phyloP scores from a whole-genome alignment of 2,329 filamentous ascomycete genomes.

The Venturia nashicola region DNA sequence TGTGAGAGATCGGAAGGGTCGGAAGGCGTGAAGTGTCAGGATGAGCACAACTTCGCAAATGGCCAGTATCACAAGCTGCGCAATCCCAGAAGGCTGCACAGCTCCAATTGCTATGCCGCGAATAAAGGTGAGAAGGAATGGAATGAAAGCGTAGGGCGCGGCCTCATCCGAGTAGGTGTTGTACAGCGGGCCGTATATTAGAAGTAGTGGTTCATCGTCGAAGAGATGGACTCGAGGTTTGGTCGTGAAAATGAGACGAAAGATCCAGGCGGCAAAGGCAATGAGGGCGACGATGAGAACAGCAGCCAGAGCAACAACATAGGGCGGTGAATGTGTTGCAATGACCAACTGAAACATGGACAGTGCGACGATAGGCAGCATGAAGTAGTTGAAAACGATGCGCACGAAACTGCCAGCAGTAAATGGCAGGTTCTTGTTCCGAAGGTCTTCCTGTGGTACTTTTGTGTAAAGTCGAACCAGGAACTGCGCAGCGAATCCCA shows the following conservation, averaged over 20 bases:
- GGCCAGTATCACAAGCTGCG: constrained; percentile 81
- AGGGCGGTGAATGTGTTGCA: constrained; percentile 52
- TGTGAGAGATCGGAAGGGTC: constrained; percentile 78
- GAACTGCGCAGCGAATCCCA: constrained; percentile 69
- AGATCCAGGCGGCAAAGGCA: constrained; percentile 63
- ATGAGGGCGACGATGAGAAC: constrained; percentile 62
- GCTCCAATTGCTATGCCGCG: constrained; percentile 86
- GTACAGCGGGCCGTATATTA: constrained; percentile 86
- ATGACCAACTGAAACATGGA: constrained; percentile 88
- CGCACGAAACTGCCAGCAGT: constrained; percentile 48
- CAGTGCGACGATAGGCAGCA: constrained; percentile 73
- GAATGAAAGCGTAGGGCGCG: constrained; percentile 78
- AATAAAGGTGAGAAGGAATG: constrained; percentile 71
- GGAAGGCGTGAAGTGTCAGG: constrained; percentile 76
- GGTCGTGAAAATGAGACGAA: constrained; percentile 67
- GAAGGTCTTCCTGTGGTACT: constrained; percentile 72
- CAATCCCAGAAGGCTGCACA: constrained; percentile 83
- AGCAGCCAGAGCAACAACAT: constrained; percentile 61
- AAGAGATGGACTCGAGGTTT: constrained; percentile 79
- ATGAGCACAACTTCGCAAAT: constrained; percentile 90
- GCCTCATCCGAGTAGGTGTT: constrained; percentile 96
- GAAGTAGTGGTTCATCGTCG: constrained; percentile 79
- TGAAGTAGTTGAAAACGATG: constrained; percentile 83
- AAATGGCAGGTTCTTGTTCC: constrained; percentile 86
- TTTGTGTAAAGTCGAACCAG: constrained; percentile 57